These are phyloP conservation scores for Puccinia novopanici DNA, from an alignment of 1,284 basidiomycete species.

Conservation along the genomic window DNA sequence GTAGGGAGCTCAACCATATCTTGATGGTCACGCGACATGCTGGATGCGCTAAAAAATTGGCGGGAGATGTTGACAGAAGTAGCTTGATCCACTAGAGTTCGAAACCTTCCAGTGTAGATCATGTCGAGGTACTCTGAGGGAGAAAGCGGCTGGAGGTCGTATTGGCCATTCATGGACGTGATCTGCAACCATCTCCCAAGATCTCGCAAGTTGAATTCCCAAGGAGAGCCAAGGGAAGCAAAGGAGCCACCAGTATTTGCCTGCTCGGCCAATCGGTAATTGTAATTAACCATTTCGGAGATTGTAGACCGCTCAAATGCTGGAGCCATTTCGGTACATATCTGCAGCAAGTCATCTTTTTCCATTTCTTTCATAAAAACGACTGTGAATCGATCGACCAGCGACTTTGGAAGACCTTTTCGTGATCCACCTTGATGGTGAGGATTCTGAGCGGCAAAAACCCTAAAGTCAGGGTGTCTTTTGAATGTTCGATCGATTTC, in stretches of 20 bases:
- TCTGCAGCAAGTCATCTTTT: constrained; percentile 73
- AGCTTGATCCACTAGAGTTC: too few species aligned
- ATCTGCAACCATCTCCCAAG: too few species aligned
- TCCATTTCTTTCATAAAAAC: constrained; percentile 89
- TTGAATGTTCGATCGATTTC: constrained; percentile 87
- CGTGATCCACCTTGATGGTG: constrained; percentile 93
- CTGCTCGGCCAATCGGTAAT: constrained; percentile 71
- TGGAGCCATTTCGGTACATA: constrained; percentile 77
- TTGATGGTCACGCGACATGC: constrained; percentile 56
- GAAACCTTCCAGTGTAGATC: too few species aligned
- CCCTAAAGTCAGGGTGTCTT: constrained; percentile 86
- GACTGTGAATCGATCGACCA: constrained; percentile 96
- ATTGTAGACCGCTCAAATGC: constrained; percentile 62
- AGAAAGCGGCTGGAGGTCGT: too few species aligned
- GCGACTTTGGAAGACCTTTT: constrained; percentile 95
- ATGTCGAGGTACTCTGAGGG: too few species aligned
- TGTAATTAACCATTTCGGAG: constrained; percentile 80
- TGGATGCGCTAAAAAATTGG: too few species aligned
- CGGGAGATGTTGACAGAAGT: too few species aligned
- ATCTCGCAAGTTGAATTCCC: too few species aligned
- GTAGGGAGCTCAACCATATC: constrained; percentile 54
- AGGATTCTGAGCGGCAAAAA: constrained; percentile 98
- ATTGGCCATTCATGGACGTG: too few species aligned
- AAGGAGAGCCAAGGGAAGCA: too few species aligned
- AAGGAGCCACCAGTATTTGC: constrained; percentile 71